phyloP scores from a whole-genome alignment of 495 filamentous ascomycete genomes.

The Pseudoneurospora amorphoporcata region DNA sequence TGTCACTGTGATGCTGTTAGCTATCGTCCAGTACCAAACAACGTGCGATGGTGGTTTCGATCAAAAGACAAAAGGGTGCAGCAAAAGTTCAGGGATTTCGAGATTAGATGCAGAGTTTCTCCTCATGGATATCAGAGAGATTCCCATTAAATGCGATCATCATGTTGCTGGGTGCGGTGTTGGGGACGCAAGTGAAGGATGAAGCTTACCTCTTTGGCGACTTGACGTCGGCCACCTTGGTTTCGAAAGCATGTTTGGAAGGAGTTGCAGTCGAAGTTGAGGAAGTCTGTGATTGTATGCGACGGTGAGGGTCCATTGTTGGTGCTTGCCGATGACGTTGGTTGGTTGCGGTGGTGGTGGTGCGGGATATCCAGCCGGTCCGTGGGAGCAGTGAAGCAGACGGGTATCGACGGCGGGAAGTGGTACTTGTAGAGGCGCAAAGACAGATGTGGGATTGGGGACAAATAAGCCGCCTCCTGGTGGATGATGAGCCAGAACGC shows the following conservation, averaged over 20 bases:
- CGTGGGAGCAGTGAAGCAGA: neutral
- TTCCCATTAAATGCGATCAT: constrained; percentile 99
- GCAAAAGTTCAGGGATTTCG: constrained; percentile 14
- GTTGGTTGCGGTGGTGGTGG: neutral
- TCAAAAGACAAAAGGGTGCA: constrained; percentile 42
- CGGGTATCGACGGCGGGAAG: neutral
- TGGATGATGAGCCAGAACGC: neutral
- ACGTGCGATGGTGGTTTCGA: constrained; percentile 33
- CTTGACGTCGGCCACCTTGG: constrained; percentile 75
- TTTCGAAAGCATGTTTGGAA: constrained; percentile 61
- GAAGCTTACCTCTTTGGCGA: constrained; percentile 76
- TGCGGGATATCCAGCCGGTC: neutral
- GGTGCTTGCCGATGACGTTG: neutral
- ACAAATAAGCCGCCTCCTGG: neutral
- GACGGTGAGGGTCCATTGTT: constrained; percentile 5
- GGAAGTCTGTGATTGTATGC: constrained; percentile 40
- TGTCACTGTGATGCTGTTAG: constrained; percentile 52
- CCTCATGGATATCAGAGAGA: constrained; percentile 97
- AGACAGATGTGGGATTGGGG: neutral
- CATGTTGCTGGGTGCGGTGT: constrained; percentile 42
- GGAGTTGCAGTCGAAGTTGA: constrained; percentile 58
- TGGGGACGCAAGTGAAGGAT: constrained; percentile 5
- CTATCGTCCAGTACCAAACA: neutral
- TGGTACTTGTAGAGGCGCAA: neutral
- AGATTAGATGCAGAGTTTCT: constrained; percentile 50